phyloP scores from a whole-genome alignment of 306 rosid species.

The Echinosophora koreensis region DNA sequence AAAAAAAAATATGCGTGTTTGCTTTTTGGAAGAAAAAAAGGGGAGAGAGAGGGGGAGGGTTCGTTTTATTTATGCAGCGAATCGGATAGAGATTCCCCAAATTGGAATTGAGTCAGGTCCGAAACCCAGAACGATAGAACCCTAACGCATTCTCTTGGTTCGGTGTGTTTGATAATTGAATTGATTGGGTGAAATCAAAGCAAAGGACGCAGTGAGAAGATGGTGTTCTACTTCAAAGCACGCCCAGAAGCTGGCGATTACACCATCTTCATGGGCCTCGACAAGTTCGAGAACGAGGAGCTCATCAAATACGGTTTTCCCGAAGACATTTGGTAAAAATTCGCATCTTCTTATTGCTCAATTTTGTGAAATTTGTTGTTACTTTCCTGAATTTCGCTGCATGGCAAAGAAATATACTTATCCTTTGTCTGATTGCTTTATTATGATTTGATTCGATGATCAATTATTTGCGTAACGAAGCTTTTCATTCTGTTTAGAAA shows the following conservation, averaged over 20 bases:
- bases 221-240: conserved; percentile 99
- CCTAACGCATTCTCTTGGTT: conserved; percentile 48
- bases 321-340: conserved; percentile 86
- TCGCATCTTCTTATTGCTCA: not conserved
- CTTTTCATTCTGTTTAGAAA: not conserved
- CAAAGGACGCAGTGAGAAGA: conserved; percentile 10
- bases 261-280: conserved; percentile 99
- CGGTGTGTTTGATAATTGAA: conserved; percentile 3
- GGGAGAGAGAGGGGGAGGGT: conserved; percentile 15
- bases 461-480: conserved; percentile 2
- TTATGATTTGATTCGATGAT: not conserved
- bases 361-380: conserved; percentile 17
- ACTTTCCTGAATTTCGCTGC: not conserved
- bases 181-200: conserved; percentile 38
- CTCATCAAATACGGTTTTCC: conserved; percentile 95
- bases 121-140: conserved; percentile 46
- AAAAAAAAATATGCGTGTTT: not conserved
- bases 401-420: not conserved
- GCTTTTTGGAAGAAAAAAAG: not conserved
- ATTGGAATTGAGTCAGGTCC: conserved; percentile 4
- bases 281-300: conserved; percentile 97
- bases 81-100: conserved; percentile 34
- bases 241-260: conserved; percentile 95
- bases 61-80: conserved; percentile 26
- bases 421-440: not conserved